Base-by-base conservation (phyloP, 78 protist genomes). In the Chrysochromulina parva region DNA sequence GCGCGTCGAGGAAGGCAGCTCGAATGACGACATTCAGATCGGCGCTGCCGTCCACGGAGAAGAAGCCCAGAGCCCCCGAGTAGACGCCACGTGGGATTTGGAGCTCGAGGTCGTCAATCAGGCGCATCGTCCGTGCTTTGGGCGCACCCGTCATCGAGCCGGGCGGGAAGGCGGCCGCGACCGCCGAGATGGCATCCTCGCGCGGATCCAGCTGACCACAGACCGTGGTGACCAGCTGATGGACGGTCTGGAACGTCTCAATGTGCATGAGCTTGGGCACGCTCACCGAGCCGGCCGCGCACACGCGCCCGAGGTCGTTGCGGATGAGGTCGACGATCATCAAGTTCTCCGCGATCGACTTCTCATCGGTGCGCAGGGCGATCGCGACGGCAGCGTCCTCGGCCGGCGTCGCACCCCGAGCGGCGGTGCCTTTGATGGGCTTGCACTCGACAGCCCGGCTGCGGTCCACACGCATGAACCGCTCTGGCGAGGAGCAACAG, bases 71-170 rank as follows among this genome's bases (percentile, higher is more conserved):
- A 59, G 67, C 0, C 1, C 65, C 88, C 54, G 89, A 81, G 81
- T 90, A 90, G 54, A 90, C 74, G 28, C 93, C 93, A 28, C 93
- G 74, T 19, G 90, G 88, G n/a, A 13, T 4, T 0, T 4, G 10
- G 3, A 48, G 59, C 55, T 89, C 94, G 55, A 82, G 53, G 60
- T 24, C 87, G 38, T 93, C 87, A 7, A 95, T 55, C 53, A 95
- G 28, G 62, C 16, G 57, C 16, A 93, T 26, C n/a, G 96, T 85
- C 73, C 96, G 92, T 48, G 17, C 3, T 50, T 58, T 58, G 16
- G 96, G 96, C 6, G 97, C 97, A 4, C 97, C 97, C 0, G 96
- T 94, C 94, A 96, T 96, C 59, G 95, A 92, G 3, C 97, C 97
- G 3, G 76, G 85, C 58, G 95, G 96, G 92, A 90, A 92, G 78